Percentiles rank a stretch among this genome's conserved stretches.
phyloP scores from a whole-genome alignment of 768 basidiomycete species.

The Amanita polypyramis region DNA sequence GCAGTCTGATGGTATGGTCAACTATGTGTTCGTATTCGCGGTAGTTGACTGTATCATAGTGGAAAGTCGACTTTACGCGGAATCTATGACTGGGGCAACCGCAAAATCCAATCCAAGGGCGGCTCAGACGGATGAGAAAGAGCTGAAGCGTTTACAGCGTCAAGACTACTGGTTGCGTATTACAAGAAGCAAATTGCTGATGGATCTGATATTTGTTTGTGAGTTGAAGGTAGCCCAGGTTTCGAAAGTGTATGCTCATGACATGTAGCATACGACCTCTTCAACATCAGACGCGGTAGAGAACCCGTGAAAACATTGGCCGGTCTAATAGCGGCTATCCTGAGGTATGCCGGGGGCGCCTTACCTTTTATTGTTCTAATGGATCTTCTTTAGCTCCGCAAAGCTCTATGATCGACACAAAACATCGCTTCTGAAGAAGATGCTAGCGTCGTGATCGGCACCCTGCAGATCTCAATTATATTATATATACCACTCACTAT shows the following conservation, averaged over 20 bases:
- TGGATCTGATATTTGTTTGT: slow-evolving; percentile 90
- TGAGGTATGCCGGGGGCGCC: slow-evolving; percentile 42
- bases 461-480: not conserved
- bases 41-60: slow-evolving; percentile 29
- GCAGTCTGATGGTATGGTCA: slow-evolving; percentile 45
- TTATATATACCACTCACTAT: not conserved
- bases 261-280: slow-evolving; percentile 65
- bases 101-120: slow-evolving; percentile 55
- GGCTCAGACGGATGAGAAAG: slow-evolving; percentile 56
- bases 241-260: slow-evolving; percentile 2
- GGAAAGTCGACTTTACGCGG: slow-evolving; percentile 60
- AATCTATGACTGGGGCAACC: slow-evolving; percentile 63
- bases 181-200: slow-evolving; percentile 57
- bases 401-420: slow-evolving; percentile 72
- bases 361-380: slow-evolving; percentile 2
- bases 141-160: slow-evolving; percentile 53
- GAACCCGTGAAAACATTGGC: slow-evolving; percentile 52
- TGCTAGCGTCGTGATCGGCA: slow-evolving; percentile 10
- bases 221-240: slow-evolving; percentile 15
- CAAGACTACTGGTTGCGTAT: slow-evolving; percentile 73
- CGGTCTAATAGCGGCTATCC: slow-evolving; percentile 58
- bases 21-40: slow-evolving; percentile 6
- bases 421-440: slow-evolving; percentile 45
- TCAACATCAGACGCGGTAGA: slow-evolving; percentile 52
- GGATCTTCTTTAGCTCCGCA: slow-evolving; percentile 37